Evolutionary conservation across 352 stramenopile species (phyloP), one percentile per base, ranked within the genome.

Genomic region (Phytophthora colocasiae): DNA sequence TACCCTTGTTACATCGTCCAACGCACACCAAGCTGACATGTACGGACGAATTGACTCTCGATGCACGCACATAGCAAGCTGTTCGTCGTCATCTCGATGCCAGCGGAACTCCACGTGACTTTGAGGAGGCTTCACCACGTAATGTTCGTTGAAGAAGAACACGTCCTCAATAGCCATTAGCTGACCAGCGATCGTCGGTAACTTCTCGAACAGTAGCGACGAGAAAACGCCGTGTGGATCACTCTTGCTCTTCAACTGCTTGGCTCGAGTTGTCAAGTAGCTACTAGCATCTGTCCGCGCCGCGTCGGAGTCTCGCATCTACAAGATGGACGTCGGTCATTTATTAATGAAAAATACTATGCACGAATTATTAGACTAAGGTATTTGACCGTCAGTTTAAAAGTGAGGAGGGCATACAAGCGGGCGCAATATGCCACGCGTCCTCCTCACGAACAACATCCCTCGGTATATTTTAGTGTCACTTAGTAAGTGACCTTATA

Each of bases 101-200:
- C 85, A 93, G 6, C 81, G 78, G 45, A 93, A 92, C 57, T 90
- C 77, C 22, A 90, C 81, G 22, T 69, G 48, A 1, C 79, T 80
- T 9, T 68, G 51, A 6, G 83, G 73, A 3, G 85, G 85, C 44
- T 93, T 92, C 53, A 91, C 75, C 19, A 93, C 79, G 53, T 89
- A 93, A 54, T 93, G 85, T 55, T 93, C 85, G 49, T 92, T 92
- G 69, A 93, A 92, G 51, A 92, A 91, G n/a, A 72, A 75, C 6
- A 83, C 26, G 26, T 31, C 10, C 7, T 62, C 31, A 19, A 24
- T 26, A 45, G 22, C 11, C 46, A 83, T 14, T 10, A 85, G 22
- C 8, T 68, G 53, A 1, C 15, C 31, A n/a, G 50, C 68, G 15
- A 80, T 32, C 2, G 49, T 50, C 22, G 78, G 74, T 7, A 91